These are phyloP conservation scores for Phlebiopsis gigantea DNA, from an alignment of 768 basidiomycete species.

Conservation along the genomic window DNA sequence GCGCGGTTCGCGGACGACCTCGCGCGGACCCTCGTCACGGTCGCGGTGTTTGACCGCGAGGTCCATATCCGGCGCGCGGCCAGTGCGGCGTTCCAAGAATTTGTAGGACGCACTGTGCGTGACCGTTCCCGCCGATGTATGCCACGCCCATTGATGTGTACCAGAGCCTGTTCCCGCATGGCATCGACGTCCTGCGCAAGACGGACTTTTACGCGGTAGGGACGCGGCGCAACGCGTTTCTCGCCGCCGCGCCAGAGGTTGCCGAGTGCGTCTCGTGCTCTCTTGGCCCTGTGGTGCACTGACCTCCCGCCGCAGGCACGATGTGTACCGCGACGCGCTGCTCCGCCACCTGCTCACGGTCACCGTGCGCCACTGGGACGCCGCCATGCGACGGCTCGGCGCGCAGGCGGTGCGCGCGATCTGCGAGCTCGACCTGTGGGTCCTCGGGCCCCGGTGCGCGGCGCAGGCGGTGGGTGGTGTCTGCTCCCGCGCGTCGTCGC, in stretches of 20 bases:
- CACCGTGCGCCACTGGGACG: constrained; percentile 87
- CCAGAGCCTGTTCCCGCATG: constrained; percentile 87
- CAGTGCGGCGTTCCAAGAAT: constrained; percentile 96
- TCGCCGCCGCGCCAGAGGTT: constrained; percentile 81
- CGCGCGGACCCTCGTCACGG: constrained; percentile 67
- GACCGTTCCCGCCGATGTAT: neutral
- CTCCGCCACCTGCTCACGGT: constrained; percentile 70
- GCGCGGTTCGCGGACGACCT: constrained; percentile 57
- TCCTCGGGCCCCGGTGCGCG: constrained; percentile 45
- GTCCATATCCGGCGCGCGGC: constrained; percentile 92
- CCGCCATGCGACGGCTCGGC: constrained; percentile 69
- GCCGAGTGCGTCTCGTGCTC: constrained; percentile 59
- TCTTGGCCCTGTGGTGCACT: neutral
- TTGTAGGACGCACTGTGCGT: constrained; percentile 83
- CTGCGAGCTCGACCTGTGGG: constrained; percentile 52
- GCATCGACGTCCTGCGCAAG: constrained; percentile 87
- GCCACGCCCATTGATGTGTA: no score
- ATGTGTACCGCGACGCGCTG: constrained; percentile 65
- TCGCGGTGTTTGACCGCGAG: constrained; percentile 88
- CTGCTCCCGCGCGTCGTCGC: neutral
- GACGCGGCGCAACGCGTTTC: constrained; percentile 75
- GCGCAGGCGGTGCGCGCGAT: constrained; percentile 70
- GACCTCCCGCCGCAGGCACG: constrained; percentile 50
- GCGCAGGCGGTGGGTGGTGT: constrained; percentile 51
- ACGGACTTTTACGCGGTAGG: constrained; percentile 96